Percentiles rank a stretch among this genome's conserved stretches.
These are phyloP conservation scores for Populus hybrid DNA, from an alignment of 441 rosid genomes.

Conservation along the genomic window DNA sequence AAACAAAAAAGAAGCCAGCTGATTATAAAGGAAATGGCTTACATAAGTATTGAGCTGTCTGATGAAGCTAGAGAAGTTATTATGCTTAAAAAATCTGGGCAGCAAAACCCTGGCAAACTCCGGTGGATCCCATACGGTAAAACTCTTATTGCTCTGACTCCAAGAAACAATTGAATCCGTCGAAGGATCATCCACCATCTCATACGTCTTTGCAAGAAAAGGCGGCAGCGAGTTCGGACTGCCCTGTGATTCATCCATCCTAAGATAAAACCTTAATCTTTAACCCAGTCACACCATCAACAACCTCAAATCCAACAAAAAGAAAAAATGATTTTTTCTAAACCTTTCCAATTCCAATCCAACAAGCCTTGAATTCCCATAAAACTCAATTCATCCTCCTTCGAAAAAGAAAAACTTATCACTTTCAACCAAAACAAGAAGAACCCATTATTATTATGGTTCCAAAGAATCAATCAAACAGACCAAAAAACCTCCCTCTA, in stretches of 20 bases:
- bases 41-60: conserved; percentile 98
- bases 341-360: conserved; percentile 1
- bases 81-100: conserved; percentile 88
- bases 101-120: conserved; percentile 75
- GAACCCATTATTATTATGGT: background rate
- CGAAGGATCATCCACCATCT: conserved; percentile 87
- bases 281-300: conserved; percentile 23
- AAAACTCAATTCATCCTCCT: background rate
- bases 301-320: conserved; percentile 5
- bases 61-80: conserved; percentile 91
- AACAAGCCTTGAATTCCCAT: background rate
- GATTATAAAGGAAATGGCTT: conserved; percentile 29
- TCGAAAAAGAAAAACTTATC: background rate
- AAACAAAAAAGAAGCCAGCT: background rate
- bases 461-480: background rate
- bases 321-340: background rate
- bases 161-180: conserved; percentile 77
- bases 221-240: conserved; percentile 81
- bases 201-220: conserved; percentile 77
- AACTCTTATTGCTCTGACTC: conserved; percentile 66
- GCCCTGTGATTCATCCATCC: conserved; percentile 76
- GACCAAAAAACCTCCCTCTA: background rate
- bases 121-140: conserved; percentile 73
- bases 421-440: conserved; percentile 1
- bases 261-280: conserved; percentile 10